Base-by-base conservation (phyloP, 257 asterid species). In the Cruciata laevipes region DNA sequence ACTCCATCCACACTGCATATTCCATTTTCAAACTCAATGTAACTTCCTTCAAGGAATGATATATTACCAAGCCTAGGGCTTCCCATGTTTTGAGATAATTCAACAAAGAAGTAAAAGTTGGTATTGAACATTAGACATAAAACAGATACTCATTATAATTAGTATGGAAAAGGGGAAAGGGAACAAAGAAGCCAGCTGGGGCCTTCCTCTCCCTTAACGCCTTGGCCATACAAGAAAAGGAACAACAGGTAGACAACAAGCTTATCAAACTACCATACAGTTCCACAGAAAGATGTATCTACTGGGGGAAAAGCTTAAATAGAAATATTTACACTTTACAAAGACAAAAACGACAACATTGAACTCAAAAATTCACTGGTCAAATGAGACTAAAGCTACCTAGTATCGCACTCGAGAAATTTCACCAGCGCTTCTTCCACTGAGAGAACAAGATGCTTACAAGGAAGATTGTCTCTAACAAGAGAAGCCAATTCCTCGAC, bases 401-500 rank as follows among this genome's bases (percentile, higher is more conserved):
- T 86, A 55, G 86, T 79, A 77, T 82, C 85, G 33, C 83, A 84
- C 66, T 82, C 86, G 72, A 91, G 91, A 75, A 89, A 87, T 61
- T 84, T 79, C 68, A 91, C 81, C 25, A 89, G 71, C 23, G 81
- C 78, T 69, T 87, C 92, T 76, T 91, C 98, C 80, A 86, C 78
- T 20, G 96, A 83, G 81, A 91, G 80, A 71, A 91, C 73, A 72
- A 89, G 98, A 76, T 91, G 82, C 85, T 89, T 91, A 91, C 88
- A 83, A 78, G 83, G 89, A 81, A 89, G 75, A 79, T 89, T 91
- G 70, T 86, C 95, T 76, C 78, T 84, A 65, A 91, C 82, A 71
- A 89, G 95, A 77, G 73, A 89, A 72, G 96, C 96, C 86, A 91
- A 77, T 83, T 91, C 98, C 74, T 91, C 95, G 69, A 89, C 96